A percentile compares a stretch with the other conserved stretches of the same genome.
phyloP scores from a whole-genome alignment of 805 yeast species.

The Pichia gijzeniarum region DNA sequence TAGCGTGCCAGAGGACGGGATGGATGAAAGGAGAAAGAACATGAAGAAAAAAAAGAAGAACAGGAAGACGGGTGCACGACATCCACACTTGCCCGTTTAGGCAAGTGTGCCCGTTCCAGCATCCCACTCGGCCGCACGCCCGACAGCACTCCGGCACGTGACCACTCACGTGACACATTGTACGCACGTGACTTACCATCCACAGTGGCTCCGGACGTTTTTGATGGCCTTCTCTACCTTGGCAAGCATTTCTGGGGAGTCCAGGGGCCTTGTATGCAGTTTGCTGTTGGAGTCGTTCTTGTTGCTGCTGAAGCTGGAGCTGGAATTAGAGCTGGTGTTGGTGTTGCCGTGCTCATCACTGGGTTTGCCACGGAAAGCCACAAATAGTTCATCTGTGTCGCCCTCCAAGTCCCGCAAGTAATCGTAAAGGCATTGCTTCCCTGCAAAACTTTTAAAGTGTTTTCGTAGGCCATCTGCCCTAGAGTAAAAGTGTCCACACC shows the following conservation, averaged over 20 bases:
- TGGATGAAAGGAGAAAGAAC: too few species aligned
- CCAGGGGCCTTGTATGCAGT: background rate
- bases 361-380: slow-evolving; percentile 5
- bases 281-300: too few species aligned
- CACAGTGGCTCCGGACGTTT: slow-evolving; percentile 10
- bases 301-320: too few species aligned
- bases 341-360: background rate
- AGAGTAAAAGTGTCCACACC: slow-evolving; percentile 11
- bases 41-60: too few species aligned
- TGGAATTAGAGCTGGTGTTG: too few species aligned
- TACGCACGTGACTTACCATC: slow-evolving; percentile 2
- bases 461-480: slow-evolving; percentile 12
- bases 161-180: too few species aligned
- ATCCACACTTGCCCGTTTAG: too few species aligned
- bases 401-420: slow-evolving; percentile 4
- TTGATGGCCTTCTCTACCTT: slow-evolving; percentile 8
- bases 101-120: too few species aligned
- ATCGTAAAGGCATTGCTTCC: slow-evolving; percentile 8
- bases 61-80: too few species aligned
- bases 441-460: slow-evolving; percentile 10
- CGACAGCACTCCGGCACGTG: background rate
- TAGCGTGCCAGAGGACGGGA: too few species aligned
- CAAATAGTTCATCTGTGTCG: slow-evolving; percentile 4
- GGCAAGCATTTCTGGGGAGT: slow-evolving; percentile 4
- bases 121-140: too few species aligned